Percentiles rank a stretch among this genome's conserved stretches.
These are phyloP conservation scores for Asparagopsis taxiformis DNA, from an alignment of 31 red algal genomes.

Conservation along the genomic window DNA sequence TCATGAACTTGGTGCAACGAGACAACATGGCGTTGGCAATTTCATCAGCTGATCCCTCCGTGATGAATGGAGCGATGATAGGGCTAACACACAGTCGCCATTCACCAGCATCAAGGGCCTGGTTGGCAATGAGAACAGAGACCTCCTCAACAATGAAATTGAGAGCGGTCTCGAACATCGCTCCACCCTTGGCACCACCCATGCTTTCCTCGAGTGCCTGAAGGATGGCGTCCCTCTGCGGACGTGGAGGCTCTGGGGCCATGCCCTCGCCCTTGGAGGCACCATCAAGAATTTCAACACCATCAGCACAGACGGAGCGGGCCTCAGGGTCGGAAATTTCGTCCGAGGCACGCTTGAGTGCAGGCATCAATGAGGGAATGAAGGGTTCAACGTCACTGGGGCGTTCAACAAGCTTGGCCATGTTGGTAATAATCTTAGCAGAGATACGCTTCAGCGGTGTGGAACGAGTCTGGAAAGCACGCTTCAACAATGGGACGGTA, in stretches of 20 bases:
- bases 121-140: conserved; percentile 53
- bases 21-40: conserved; percentile 29
- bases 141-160: conserved; percentile 29
- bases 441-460: conserved; percentile 77
- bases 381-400: conserved; percentile 70
- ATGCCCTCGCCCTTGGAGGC: conserved; percentile 66
- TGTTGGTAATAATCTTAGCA: conserved; percentile 84
- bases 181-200: not conserved
- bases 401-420: conserved; percentile 84
- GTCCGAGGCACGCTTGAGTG: conserved; percentile 70
- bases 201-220: conserved; percentile 28
- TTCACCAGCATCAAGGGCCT: conserved; percentile 44
- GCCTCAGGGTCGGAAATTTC: conserved; percentile 88
- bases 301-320: conserved; percentile 59
- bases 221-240: conserved; percentile 37
- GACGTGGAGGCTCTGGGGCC: conserved; percentile 52
- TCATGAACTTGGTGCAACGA: conserved; percentile 55
- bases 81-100: conserved; percentile 50
- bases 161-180: conserved; percentile 33
- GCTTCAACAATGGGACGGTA: conserved; percentile 69
- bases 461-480: conserved; percentile 70
- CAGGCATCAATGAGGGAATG: conserved; percentile 79
- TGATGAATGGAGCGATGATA: conserved; percentile 33
- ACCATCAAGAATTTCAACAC: conserved; percentile 53
- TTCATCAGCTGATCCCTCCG: conserved; percentile 3